phyloP scores from a whole-genome alignment of 2,329 filamentous ascomycete species.

The Claviceps fusiformis region DNA sequence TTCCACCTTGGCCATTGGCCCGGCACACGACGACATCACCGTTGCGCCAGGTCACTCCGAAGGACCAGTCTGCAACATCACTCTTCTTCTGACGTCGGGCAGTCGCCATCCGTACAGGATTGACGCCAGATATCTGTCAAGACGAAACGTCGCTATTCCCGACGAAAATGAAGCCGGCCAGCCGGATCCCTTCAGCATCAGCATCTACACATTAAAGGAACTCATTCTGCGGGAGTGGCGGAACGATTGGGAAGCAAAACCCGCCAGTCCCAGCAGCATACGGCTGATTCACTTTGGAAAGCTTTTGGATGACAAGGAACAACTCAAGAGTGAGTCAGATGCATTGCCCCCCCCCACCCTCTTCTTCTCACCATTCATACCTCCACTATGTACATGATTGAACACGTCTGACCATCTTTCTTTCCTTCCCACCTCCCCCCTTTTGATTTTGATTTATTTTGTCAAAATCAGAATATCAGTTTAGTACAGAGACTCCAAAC shows the following conservation, averaged over 20 bases:
- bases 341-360: not conserved
- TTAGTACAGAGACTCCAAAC: conserved; percentile 61
- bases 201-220: conserved; percentile 87
- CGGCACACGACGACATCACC: conserved; percentile 28
- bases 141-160: conserved; percentile 65
- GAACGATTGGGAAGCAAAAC: conserved; percentile 78
- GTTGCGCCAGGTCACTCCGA: conserved; percentile 17
- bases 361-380: not conserved
- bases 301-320: conserved; percentile 76
- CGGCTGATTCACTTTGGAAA: conserved; percentile 85
- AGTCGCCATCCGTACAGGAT: conserved; percentile 82
- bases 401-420: conserved; percentile 1
- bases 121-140: conserved; percentile 71
- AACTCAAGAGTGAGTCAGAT: conserved; percentile 57
- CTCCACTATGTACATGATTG: not conserved
- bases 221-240: conserved; percentile 88
- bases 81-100: conserved; percentile 67
- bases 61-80: conserved; percentile 53
- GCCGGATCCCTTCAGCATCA: conserved; percentile 76
- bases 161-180: conserved; percentile 44
- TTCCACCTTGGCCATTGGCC: conserved; percentile 28
- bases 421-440: not conserved
- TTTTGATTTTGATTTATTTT: too few species aligned
- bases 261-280: conserved; percentile 78
- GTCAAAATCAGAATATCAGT: conserved; percentile 55